These are phyloP conservation scores for Globisporangium radiosum DNA, from an alignment of 352 stramenopile genomes.

Conservation along the genomic window DNA sequence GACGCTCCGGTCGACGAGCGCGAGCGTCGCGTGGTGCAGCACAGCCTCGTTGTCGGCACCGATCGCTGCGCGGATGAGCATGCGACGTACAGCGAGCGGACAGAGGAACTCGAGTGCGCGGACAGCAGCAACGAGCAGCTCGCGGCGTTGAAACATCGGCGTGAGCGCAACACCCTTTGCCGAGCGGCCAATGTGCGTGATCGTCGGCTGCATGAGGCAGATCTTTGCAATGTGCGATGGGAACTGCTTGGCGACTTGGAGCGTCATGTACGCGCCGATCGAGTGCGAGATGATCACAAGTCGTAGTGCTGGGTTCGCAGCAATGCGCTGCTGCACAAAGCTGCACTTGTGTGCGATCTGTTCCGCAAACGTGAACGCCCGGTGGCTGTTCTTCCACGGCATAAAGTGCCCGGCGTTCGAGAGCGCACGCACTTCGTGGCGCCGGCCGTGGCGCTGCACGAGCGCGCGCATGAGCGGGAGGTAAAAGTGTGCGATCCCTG, in stretches of 20 bases:
- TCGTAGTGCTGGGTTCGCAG: conserved; percentile 33
- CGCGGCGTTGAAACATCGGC: conserved; percentile 39
- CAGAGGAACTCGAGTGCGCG: conserved; percentile 33
- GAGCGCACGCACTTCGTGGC: conserved; percentile 50
- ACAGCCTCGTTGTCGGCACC: conserved; percentile 27
- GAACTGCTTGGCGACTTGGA: conserved; percentile 49
- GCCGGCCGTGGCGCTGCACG: conserved; percentile 20
- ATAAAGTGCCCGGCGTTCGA: conserved; percentile 59
- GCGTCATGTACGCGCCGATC: conserved; percentile 47
- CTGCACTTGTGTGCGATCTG: conserved; percentile 49
- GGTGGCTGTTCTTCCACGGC: conserved; percentile 53
- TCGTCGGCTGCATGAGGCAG: conserved; percentile 65
- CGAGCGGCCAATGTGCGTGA: conserved; percentile 53
- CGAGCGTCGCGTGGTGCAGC: conserved; percentile 44
- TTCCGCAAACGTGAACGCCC: conserved; percentile 44
- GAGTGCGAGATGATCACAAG: conserved; percentile 63
- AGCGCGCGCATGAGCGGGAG: conserved; percentile 59
- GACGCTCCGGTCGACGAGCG: conserved; percentile 46
- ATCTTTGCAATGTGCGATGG: conserved; percentile 47
- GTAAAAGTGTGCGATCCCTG: conserved; percentile 57
- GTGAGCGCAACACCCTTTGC: conserved; percentile 37
- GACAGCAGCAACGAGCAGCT: conserved; percentile 28
- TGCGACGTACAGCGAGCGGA: conserved; percentile 32
- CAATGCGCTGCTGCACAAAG: conserved; percentile 37
- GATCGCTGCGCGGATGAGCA: conserved; percentile 35